Conservation (phyloP, 2,329 filamentous ascomycete species). For the Aspergillus intermedius region DNA sequence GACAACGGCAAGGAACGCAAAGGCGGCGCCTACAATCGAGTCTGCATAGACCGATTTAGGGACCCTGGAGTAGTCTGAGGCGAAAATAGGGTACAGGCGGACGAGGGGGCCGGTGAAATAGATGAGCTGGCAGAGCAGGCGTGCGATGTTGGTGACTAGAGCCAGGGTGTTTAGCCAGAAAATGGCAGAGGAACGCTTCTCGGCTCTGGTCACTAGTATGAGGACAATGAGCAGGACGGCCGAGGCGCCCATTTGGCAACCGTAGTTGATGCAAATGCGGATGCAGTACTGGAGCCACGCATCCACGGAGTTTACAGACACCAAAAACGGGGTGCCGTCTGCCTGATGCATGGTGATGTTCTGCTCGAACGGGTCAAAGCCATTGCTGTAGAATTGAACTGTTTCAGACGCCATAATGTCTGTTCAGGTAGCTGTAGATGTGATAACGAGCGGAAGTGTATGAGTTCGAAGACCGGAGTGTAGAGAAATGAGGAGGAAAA, state of each 20-base stretch:
- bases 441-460: neutral
- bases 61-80: conserved; percentile 50
- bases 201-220: conserved; percentile 58
- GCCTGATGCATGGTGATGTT: conserved; percentile 41
- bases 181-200: conserved; percentile 58
- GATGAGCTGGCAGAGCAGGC: conserved; percentile 38
- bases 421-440: neutral
- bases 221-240: conserved; percentile 60
- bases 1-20: conserved; percentile 49
- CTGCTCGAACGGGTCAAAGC: conserved; percentile 49
- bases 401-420: conserved; percentile 9
- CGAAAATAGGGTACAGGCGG: conserved; percentile 56
- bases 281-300: conserved; percentile 42
- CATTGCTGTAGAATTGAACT: too few relatives aligned
- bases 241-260: conserved; percentile 63
- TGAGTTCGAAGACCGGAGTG: neutral
- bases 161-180: conserved; percentile 60
- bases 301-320: conserved; percentile 42
- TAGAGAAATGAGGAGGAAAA: neutral
- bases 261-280: conserved; percentile 57
- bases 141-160: conserved; percentile 55
- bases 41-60: conserved; percentile 38
- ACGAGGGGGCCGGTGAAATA: conserved; percentile 57
- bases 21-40: conserved; percentile 44
- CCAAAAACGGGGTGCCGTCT: conserved; percentile 39